Percentiles rank a stretch among this genome's conserved stretches.
Conservation (phyloP, 345 rosid species). For the Rubroshorea leprosula region DNA sequence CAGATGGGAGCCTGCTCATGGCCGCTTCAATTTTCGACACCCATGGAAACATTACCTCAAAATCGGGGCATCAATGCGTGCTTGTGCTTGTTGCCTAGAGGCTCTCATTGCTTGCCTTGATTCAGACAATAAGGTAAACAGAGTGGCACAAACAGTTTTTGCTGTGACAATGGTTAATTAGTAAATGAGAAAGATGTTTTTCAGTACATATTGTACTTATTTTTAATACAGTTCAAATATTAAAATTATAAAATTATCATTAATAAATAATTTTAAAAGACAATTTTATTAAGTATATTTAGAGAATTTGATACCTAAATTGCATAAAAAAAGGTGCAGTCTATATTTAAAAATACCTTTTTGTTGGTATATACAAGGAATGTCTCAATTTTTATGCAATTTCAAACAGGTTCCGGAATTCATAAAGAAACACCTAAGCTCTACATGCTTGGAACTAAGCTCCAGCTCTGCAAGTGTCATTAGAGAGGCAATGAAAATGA, state of each 20-base stretch:
- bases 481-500: constrained; percentile 26
- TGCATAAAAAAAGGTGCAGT: not conserved
- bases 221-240: too few relatives aligned
- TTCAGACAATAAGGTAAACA: constrained; percentile 29
- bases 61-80: constrained; percentile 34
- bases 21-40: constrained; percentile 38
- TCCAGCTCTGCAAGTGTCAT: constrained; percentile 28
- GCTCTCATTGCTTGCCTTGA: constrained; percentile 29
- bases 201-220: too few relatives aligned
- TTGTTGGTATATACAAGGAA: too few relatives aligned
- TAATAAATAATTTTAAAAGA: too few relatives aligned
- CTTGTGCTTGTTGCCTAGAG: constrained; percentile 39
- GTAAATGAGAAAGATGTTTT: too few relatives aligned
- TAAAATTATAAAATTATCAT: too few relatives aligned
- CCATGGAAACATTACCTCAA: constrained; percentile 54
- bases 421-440: constrained; percentile 31
- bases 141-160: too few relatives aligned
- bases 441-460: constrained; percentile 28
- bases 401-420: constrained; percentile 29
- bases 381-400: not conserved
- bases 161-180: too few relatives aligned
- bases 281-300: not conserved
- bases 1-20: constrained; percentile 55
- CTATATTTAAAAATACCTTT: not conserved
- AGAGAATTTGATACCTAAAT: not conserved